phyloP scores from a whole-genome alignment of 2,329 filamentous ascomycete species.

The Monilinia aucupariae region DNA sequence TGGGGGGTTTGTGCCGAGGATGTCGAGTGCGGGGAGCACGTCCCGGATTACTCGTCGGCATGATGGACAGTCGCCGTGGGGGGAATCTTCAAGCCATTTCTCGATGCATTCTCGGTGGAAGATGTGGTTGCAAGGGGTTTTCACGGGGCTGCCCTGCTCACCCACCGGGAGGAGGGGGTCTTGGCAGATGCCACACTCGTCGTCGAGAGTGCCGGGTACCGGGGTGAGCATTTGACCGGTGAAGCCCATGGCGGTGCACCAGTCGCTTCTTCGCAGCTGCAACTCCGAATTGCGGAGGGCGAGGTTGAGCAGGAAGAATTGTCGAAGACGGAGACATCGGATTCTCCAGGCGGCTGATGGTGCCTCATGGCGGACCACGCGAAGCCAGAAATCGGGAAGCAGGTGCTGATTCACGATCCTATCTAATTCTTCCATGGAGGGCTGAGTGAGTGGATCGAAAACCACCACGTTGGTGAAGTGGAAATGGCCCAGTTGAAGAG shows the following conservation, averaged over 20 bases:
- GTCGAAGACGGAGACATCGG: not conserved
- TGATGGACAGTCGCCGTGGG: not conserved
- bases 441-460: not conserved
- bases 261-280: not conserved
- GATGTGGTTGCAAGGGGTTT: not conserved
- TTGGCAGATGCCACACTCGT: not conserved
- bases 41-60: not conserved
- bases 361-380: not conserved
- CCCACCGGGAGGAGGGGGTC: not conserved
- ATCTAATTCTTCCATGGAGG: not conserved
- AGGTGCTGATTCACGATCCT: not conserved
- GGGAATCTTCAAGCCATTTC: not conserved
- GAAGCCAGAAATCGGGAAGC: not conserved
- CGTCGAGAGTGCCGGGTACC: not conserved
- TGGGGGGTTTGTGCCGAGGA: not conserved
- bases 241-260: not conserved
- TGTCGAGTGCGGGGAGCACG: too few relatives aligned
- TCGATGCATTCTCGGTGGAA: not conserved
- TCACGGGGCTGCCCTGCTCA: not conserved
- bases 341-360: not conserved
- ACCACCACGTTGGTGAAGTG: not conserved
- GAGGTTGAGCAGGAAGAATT: not conserved
- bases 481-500: not conserved
- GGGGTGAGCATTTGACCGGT: rapidly evolving
- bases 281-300: not conserved